These are phyloP conservation scores for Paramyrothecium sp. DNA, from an alignment of 2,329 filamentous ascomycete species.

Conservation along the genomic window DNA sequence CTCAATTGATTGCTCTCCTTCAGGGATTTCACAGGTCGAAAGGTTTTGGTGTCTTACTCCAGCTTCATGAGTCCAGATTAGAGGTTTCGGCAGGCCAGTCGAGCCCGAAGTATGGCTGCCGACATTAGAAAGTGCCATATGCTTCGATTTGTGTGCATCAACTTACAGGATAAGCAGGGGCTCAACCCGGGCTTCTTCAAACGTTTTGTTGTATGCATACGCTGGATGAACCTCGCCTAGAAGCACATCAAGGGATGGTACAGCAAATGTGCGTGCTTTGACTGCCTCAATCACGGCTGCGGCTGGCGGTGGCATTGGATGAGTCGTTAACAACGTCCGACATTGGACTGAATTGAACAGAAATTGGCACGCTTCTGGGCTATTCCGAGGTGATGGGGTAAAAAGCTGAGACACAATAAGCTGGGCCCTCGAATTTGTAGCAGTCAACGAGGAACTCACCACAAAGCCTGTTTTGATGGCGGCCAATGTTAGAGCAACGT, in stretches of 20 bases:
- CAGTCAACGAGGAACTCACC: background rate
- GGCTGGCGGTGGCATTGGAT: background rate
- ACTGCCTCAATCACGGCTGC: background rate
- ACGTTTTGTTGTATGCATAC: background rate
- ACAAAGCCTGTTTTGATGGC: slow-evolving; percentile 4
- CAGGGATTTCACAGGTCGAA: background rate
- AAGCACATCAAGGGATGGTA: background rate
- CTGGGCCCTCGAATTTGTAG: background rate
- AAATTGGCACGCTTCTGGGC: background rate
- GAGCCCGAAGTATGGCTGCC: slow-evolving; percentile 1
- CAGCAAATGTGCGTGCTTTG: background rate
- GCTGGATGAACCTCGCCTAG: background rate
- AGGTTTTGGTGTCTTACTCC: background rate
- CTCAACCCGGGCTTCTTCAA: background rate
- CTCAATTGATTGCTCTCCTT: background rate
- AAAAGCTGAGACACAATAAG: background rate
- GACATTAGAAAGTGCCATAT: too few species aligned
- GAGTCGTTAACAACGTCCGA: background rate
- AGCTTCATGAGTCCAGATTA: slow-evolving; percentile 1
- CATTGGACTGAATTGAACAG: background rate
- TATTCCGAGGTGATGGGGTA: background rate
- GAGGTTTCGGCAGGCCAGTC: slow-evolving; percentile 1
- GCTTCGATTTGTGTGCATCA: background rate
- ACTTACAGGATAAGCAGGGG: background rate
- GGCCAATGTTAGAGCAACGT: slow-evolving; percentile 1